Base-by-base conservation (phyloP, 306 rosid genomes). In the Cicer chorassanicum region DNA sequence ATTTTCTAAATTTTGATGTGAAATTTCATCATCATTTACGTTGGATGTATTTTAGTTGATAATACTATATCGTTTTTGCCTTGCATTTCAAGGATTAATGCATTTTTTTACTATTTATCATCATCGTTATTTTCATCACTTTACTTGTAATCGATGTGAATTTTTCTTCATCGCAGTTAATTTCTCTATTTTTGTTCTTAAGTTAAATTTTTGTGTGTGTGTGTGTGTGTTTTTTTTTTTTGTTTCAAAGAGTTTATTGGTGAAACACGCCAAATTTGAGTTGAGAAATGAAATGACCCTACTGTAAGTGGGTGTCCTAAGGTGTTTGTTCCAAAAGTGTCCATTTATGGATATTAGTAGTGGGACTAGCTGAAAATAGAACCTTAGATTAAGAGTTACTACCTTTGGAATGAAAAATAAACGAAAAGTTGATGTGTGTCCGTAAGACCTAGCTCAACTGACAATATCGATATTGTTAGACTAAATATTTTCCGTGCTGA, bases 361-460 rank as follows among this genome's bases (percentile, higher is more conserved):
- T 12, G 43, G 21, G 67, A 42, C 43, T 57, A 34, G 72, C 79
- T 77, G 74, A 48, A 49, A 49, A 24, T 8, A 65, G 65, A 48
- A 34, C 41, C 5, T 41, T 51, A 24, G 68, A 16, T 66, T 42
- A 16, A 57, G 55, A 18, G 41, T 64, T 48, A 0, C 36, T 29
- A 29, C 36, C 5, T 29, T 29, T 29, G 36, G 36, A 29, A 29
- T 29, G 36, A 29, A 29, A 29, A 4, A 3, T 29, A 29, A 29
- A 29, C 36, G 36, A 29, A 3, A 29, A 29, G 36, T 29, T 29
- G 36, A 29, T 29, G 36, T 29, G 3, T 29, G 36, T 29, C 0
- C 4, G 36, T 29, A 29, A 29, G 36, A 4, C 5, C 36, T 29
- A 29, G 5, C 36, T 29, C 36, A 29, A 29, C 5, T 29, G 36